Base-by-base conservation (phyloP, 306 rosid species). In the Hippophae gyantsensis region DNA sequence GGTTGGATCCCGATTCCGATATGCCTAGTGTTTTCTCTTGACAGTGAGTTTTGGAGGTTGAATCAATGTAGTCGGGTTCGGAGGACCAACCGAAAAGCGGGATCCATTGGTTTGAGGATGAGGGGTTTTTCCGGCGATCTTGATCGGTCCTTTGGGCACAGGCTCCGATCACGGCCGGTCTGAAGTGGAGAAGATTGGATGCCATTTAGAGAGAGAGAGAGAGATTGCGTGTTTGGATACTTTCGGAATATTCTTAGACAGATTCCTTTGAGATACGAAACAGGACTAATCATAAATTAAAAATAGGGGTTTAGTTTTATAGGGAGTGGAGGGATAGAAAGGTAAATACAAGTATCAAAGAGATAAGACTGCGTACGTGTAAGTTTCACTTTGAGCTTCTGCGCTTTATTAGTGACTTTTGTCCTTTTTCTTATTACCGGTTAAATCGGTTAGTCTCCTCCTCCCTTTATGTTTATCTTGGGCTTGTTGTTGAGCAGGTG, bases 31-130 rank as follows among this genome's bases (percentile, higher is more conserved):
- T 56, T 1, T 60, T 58, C 53, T 62, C 32, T 50, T 3, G 64
- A 0, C 54, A 62, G n/a, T 62, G 66, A 12, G 75, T 64, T 25
- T 66, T 74, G 57, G 50, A 61, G 43, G 7, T 51, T 38, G 76
- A 65, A 62, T 76, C 86, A 57, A 90, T 82, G 83, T 90, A 90
- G 72, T 90, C 94, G 1, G 97, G 89, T 14, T 90, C 94, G 43
- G 87, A 58, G 10, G 97, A 87, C 82, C 74, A 77, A 0, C 89
- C 95, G 75, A 90, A 87, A 7, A 87, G 76, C 10, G 96, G 98
- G 47, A 74, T 61, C 96, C 89, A 90, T 96, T 94, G 87, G 72
- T 32, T 81, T 43, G 88, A n/a, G 14, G 83, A 57, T 23, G 86
- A 72, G 38, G 38, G 38, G 13, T 1, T 53, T 72, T 43, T 78